A percentile compares a stretch with the other conserved stretches of the same genome.
phyloP scores from a whole-genome alignment of 345 rosid species.

The Camelina laxa region DNA sequence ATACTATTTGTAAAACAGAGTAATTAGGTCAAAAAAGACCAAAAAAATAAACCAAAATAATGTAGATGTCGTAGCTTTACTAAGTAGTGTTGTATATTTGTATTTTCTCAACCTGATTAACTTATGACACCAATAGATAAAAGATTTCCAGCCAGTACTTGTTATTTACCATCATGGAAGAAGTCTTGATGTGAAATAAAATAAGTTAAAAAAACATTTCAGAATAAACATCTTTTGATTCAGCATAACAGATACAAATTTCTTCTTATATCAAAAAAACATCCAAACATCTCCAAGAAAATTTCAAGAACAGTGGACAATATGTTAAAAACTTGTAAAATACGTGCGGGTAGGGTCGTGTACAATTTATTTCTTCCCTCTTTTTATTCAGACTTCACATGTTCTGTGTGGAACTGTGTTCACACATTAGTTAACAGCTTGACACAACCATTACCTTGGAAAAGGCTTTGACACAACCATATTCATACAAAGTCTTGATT shows the following conservation, averaged over 20 bases:
- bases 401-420: conserved; percentile 47
- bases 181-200: conserved; percentile 1
- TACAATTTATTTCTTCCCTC: background rate
- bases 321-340: conserved; percentile 1
- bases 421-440: conserved; percentile 43
- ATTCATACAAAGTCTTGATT: conserved; percentile 43
- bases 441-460: conserved; percentile 27
- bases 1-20: too few relatives aligned
- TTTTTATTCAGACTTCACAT: conserved; percentile 36
- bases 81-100: background rate
- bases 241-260: background rate
- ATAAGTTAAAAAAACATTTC: background rate
- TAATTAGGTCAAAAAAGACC: too few relatives aligned
- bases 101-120: background rate
- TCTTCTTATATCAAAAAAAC: conserved; percentile 16
- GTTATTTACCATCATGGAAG: conserved; percentile 4
- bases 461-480: conserved; percentile 31
- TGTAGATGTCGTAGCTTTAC: too few relatives aligned
- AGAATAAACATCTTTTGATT: background rate
- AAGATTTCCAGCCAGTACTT: background rate
- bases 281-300: conserved; percentile 10
- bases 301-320: conserved; percentile 25
- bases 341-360: conserved; percentile 30
- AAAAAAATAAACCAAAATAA: too few relatives aligned
- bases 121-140: background rate